Evolutionary conservation across 129 eudicot species (phyloP).

Genomic region (Helichrysum umbraculigerum): DNA sequence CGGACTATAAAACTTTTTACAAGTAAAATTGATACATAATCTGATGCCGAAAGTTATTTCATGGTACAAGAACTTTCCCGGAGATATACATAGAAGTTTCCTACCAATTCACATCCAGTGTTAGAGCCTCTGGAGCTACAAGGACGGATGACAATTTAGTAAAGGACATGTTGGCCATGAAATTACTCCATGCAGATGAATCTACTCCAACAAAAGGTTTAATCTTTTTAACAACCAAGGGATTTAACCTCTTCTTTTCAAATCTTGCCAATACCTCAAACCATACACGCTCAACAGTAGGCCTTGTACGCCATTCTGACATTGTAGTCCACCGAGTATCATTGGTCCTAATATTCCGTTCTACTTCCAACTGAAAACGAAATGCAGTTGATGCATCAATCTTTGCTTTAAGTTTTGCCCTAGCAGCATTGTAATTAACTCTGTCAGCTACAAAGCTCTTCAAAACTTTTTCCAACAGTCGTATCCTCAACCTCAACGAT

Average conservation of each 20-base stretch:
- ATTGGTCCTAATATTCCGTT: slow-evolving; percentile 52
- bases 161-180: slow-evolving; percentile 71
- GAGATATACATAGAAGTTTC: slow-evolving; percentile 22
- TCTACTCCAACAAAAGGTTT: slow-evolving; percentile 61
- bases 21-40: slow-evolving; percentile 30
- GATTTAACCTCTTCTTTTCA: slow-evolving; percentile 58
- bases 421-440: slow-evolving; percentile 18
- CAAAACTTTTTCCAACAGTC: slow-evolving; percentile 50
- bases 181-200: slow-evolving; percentile 74
- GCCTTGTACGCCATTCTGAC: slow-evolving; percentile 86
- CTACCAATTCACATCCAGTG: slow-evolving; percentile 81
- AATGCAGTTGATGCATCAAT: slow-evolving; percentile 51
- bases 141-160: slow-evolving; percentile 67
- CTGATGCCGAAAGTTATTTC: slow-evolving; percentile 15
- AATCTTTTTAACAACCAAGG: slow-evolving; percentile 47
- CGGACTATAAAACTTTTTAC: slow-evolving; percentile 32
- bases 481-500: slow-evolving; percentile 46
- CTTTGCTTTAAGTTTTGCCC: slow-evolving; percentile 47
- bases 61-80: slow-evolving; percentile 14
- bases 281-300: slow-evolving; percentile 51
- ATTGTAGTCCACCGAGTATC: slow-evolving; percentile 61
- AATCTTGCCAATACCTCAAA: slow-evolving; percentile 63
- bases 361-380: slow-evolving; percentile 68
- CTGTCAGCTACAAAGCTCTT: slow-evolving; percentile 37
- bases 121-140: slow-evolving; percentile 75